phyloP scores from a whole-genome alignment of 2,329 filamentous ascomycete species.

The Monilinia aucupariae region DNA sequence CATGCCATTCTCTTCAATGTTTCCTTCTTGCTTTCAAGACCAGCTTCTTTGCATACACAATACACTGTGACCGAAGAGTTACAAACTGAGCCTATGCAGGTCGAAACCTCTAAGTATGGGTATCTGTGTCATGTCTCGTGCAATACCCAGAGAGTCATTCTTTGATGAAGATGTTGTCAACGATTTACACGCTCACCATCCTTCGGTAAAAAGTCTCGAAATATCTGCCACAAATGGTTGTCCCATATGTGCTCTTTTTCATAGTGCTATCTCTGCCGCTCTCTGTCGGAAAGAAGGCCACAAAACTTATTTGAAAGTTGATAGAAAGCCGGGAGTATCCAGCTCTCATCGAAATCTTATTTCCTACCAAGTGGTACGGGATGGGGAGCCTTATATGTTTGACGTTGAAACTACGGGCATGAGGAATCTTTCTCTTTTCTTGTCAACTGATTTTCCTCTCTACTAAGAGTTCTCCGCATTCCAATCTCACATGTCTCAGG shows the following conservation, averaged over 20 bases:
- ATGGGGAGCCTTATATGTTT: conserved; percentile 10
- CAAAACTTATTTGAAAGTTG: conserved; percentile 11
- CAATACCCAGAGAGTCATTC: conserved; percentile 3
- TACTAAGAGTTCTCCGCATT: no score
- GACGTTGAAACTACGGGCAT: conserved; percentile 20
- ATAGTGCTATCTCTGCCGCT: conserved; percentile 3
- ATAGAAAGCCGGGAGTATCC: neutral
- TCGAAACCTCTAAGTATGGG: neutral
- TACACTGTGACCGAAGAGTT: neutral
- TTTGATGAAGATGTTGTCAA: neutral
- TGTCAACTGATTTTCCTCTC: neutral
- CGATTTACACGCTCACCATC: conserved; percentile 16
- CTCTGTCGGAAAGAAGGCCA: conserved; percentile 1
- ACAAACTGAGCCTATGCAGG: neutral
- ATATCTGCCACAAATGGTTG: conserved; percentile 15
- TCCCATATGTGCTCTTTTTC: conserved; percentile 14
- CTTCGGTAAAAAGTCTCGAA: conserved; percentile 16
- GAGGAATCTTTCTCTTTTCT: neutral
- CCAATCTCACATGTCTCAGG: conserved; percentile 12
- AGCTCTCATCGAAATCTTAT: conserved; percentile 5
- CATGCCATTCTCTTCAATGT: neutral
- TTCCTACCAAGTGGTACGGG: conserved; percentile 14
- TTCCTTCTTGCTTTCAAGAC: neutral
- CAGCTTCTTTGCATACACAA: neutral
- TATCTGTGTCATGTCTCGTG: neutral